These are phyloP conservation scores for Russula foetens DNA, from an alignment of 768 basidiomycete species.

Conservation along the genomic window DNA sequence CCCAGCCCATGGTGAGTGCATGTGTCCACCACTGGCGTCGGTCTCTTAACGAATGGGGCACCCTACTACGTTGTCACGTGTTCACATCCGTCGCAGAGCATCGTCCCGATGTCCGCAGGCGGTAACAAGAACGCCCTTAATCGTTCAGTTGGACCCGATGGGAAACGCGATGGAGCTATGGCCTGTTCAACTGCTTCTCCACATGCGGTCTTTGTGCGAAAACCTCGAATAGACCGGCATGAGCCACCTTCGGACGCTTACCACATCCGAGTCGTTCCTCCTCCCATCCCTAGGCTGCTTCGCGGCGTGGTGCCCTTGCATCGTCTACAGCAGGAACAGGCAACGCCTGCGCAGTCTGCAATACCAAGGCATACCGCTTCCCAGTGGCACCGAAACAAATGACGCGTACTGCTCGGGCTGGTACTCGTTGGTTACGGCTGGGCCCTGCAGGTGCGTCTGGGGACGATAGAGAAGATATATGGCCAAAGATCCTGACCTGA, in stretches of 20 bases:
- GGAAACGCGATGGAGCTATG: slow-evolving; percentile 29
- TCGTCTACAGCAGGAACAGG: slow-evolving; percentile 34
- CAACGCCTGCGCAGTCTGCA: slow-evolving; percentile 33
- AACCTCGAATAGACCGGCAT: not conserved
- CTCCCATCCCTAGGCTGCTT: slow-evolving; percentile 25
- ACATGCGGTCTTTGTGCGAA: not conserved
- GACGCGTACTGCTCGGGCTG: slow-evolving; percentile 31
- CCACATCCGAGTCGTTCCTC: not conserved
- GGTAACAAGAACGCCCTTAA: slow-evolving; percentile 23
- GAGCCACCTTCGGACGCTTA: no score
- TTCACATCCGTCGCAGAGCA: not conserved
- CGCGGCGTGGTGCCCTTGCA: slow-evolving; percentile 35
- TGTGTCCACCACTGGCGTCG: not conserved
- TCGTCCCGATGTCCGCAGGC: not conserved
- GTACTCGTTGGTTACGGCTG: slow-evolving; percentile 27
- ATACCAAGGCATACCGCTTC: slow-evolving; percentile 30
- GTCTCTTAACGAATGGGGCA: no score
- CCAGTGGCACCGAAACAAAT: slow-evolving; percentile 32
- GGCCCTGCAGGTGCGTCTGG: slow-evolving; percentile 33
- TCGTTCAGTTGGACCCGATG: slow-evolving; percentile 21
- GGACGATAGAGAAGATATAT: no score
- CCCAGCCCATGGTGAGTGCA: not conserved
- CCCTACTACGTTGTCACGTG: no score
- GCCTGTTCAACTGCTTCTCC: slow-evolving; percentile 22
- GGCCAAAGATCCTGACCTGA: no score